Conservation (phyloP, 257 asterid species). For the Scutellaria barbata region DNA sequence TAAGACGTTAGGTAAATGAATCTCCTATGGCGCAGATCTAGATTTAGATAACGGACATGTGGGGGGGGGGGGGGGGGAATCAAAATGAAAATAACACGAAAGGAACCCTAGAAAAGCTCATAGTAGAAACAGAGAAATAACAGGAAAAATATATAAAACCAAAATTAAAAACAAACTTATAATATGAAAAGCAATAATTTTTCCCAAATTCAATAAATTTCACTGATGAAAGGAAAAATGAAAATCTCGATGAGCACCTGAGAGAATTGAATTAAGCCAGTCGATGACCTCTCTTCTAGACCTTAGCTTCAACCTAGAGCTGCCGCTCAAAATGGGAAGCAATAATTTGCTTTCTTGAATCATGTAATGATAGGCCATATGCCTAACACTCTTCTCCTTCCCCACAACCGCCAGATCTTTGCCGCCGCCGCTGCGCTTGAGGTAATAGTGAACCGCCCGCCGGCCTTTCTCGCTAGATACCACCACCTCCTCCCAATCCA, state of each 20-base stretch:
- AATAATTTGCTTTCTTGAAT: conserved; percentile 36
- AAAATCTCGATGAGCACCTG: conserved; percentile 49
- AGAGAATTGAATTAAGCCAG: conserved; percentile 63
- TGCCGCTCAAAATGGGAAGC: conserved; percentile 40
- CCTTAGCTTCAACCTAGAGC: conserved; percentile 60
- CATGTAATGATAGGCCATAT: conserved; percentile 55
- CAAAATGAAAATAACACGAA: not conserved
- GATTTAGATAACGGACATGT: not conserved
- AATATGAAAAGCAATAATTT: not conserved
- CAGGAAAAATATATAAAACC: not conserved
- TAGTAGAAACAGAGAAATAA: not conserved
- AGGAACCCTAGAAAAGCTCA: not conserved
- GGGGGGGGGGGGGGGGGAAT: too few relatives aligned
- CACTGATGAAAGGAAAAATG: not conserved
- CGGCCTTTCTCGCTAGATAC: conserved; percentile 60
- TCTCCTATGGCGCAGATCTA: conserved; percentile 25
- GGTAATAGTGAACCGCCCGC: conserved; percentile 68
- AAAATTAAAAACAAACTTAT: not conserved
- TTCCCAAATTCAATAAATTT: not conserved
- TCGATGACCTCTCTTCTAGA: conserved; percentile 73
- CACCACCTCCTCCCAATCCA: conserved; percentile 67
- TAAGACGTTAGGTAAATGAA: not conserved
- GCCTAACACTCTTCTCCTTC: conserved; percentile 59
- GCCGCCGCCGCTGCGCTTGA: conserved; percentile 53
- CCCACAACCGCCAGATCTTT: conserved; percentile 84